Conservation (phyloP, 2,329 filamentous ascomycete species). For the Talaromyces sp. region DNA sequence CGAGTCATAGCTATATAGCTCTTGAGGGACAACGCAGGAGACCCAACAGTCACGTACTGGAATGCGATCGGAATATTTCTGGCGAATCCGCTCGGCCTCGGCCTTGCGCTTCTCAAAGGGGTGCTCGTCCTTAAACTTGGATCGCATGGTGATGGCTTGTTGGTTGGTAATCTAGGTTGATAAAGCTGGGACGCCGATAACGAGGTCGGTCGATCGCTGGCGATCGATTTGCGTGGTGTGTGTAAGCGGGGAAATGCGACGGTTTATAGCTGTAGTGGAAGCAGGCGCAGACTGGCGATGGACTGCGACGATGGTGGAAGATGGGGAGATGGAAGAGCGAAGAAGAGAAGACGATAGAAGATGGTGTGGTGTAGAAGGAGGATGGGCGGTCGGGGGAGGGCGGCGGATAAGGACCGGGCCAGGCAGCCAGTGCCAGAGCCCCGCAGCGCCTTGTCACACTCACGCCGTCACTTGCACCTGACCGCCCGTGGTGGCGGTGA, state of each 20-base stretch:
- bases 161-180: constrained; percentile 17
- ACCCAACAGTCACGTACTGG: constrained; percentile 61
- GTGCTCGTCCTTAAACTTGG: constrained; percentile 99
- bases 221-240: neutral
- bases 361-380: constrained; percentile 19
- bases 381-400: constrained; percentile 18
- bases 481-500: constrained; percentile 1
- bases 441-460: neutral
- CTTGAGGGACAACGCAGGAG: constrained; percentile 4
- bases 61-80: constrained; percentile 98
- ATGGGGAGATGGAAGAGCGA: constrained; percentile 16
- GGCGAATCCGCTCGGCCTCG: constrained; percentile 96
- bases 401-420: neutral
- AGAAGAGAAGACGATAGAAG: constrained; percentile 14
- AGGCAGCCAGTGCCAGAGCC: constrained; percentile 9
- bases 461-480: neutral
- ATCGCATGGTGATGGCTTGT: constrained; percentile 65
- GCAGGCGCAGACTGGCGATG: neutral
- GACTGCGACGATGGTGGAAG: neutral
- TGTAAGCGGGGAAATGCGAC: neutral
- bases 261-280: constrained; percentile 12
- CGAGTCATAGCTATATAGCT: neutral
- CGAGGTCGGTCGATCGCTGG: constrained; percentile 14
- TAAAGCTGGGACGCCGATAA: constrained; percentile 14
- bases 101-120: constrained; percentile 99